Evolutionary conservation across 257 asterid genomes (phyloP), one percentile per base, ranked within the genome.

Genomic region (Echites panduratus): DNA sequence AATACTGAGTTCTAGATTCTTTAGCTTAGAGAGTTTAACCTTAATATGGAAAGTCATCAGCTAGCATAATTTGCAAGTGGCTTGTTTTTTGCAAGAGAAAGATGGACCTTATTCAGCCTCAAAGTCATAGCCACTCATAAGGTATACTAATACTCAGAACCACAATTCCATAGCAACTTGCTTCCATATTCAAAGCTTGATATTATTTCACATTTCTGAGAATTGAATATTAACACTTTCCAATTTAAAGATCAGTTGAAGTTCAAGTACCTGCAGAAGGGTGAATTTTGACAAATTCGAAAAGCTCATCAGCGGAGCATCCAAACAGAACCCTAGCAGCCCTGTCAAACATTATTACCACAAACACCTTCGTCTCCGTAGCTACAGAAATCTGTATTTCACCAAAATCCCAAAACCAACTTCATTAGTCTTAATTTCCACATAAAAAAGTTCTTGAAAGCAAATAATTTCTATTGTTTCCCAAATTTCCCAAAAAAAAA

Each of bases 321-420:
- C 97, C 98, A 83, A 93, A 87, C 80, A 93, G 77, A 72, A 84
- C 90, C 79, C 82, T 86, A 5, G 97, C 98, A 20, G 84, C 96
- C 79, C 96, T 85, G 71, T 93, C 96, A 81, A 93, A 93, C 98
- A 93, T 87, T 76, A 88, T 81, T 80, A 89, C 96, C 82, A 80
- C 91, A 70, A 83, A 80, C 57, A 86, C 96, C 83, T 80, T 77
- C 29, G 84, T 81, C 50, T 89, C 95, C 2, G 96, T 89, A 72
- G 96, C 96, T 76, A 91, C 79, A 22, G 96, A 93, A 83, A 91
- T 63, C 97, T 93, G 90, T 86, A 78, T 17, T 63, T 29, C 66
- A 69, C 50, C 48, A 72, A 24, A 45, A 24, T 0, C 48, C 70
- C 29, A 48, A 26, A 52, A 11, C 56, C 58, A 48, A 52, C 8